phyloP scores from a whole-genome alignment of 768 basidiomycete genomes.

The Suillus ampliporus region DNA sequence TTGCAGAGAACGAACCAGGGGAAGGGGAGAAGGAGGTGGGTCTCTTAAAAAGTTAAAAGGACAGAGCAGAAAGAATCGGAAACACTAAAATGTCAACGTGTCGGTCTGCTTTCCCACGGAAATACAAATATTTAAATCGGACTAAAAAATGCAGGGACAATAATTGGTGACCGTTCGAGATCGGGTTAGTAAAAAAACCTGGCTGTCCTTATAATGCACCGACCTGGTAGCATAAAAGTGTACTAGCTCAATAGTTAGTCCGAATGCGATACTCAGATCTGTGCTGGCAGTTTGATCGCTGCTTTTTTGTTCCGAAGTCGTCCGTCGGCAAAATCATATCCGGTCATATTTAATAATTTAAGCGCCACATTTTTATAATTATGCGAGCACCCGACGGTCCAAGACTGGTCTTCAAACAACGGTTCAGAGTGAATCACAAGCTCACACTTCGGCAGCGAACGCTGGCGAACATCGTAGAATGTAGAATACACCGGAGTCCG shows the following conservation, averaged over 20 bases:
- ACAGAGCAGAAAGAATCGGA: constrained; percentile 13
- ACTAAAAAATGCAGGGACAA: too few species aligned
- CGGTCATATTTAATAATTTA: too few species aligned
- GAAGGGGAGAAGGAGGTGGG: constrained; percentile 10
- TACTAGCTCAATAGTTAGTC: not conserved
- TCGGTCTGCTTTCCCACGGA: not conserved
- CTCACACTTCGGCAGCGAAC: too few species aligned
- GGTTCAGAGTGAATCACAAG: too few species aligned
- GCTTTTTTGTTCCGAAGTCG: not conserved
- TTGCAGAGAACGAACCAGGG: constrained; percentile 9
- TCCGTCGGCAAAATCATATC: too few species aligned
- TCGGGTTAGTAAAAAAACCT: too few species aligned
- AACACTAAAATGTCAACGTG: not conserved
- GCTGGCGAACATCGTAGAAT: not conserved
- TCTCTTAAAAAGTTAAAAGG: constrained; percentile 11
- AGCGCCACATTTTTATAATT: too few species aligned
- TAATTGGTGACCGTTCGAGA: too few species aligned
- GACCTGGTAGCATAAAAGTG: too few species aligned
- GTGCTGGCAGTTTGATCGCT: not conserved
- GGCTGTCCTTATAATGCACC: too few species aligned
- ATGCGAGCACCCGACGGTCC: not conserved
- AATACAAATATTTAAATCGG: not conserved
- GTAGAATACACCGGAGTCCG: not conserved
- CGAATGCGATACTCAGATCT: not conserved
- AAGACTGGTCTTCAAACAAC: too few species aligned